Conservation (phyloP, 2,329 filamentous ascomycete genomes). For the Ophiostoma montium region DNA sequence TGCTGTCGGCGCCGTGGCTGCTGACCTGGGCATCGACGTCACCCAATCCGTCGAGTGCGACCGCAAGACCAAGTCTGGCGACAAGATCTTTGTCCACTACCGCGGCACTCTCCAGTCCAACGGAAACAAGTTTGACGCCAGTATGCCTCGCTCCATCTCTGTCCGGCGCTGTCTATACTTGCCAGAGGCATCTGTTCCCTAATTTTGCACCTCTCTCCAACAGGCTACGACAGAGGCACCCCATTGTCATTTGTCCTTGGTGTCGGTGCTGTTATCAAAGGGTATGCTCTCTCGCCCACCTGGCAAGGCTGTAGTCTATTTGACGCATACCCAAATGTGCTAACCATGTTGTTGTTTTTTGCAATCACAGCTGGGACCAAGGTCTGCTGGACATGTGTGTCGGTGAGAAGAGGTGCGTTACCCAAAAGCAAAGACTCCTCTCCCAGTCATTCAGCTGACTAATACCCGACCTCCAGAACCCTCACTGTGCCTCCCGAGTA, state of each 20-base stretch:
- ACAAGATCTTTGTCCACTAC: conserved; percentile 80
- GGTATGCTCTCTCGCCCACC: conserved; percentile 35
- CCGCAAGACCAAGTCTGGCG: conserved; percentile 61
- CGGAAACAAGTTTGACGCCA: conserved; percentile 73
- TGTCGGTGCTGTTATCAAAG: conserved; percentile 72
- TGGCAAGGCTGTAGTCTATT: background rate
- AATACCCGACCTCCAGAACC: conserved; percentile 34
- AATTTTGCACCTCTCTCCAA: background rate
- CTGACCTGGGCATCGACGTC: conserved; percentile 63
- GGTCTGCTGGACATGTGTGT: conserved; percentile 89
- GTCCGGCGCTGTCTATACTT: too few relatives aligned
- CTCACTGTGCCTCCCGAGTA: conserved; percentile 79
- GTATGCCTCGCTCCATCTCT: conserved; percentile 22
- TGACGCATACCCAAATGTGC: background rate
- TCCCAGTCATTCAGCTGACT: background rate
- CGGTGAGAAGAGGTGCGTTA: conserved; percentile 60
- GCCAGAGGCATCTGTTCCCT: too few relatives aligned
- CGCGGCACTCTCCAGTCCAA: conserved; percentile 60
- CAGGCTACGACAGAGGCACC: conserved; percentile 47
- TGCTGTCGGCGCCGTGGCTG: conserved; percentile 35
- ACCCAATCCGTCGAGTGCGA: conserved; percentile 62
- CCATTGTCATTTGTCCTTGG: conserved; percentile 75
- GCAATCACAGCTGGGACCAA: conserved; percentile 59
- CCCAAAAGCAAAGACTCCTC: conserved; percentile 9
- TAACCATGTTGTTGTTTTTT: background rate